phyloP scores from a whole-genome alignment of 768 basidiomycete species.

The Podaxis pistillaris region DNA sequence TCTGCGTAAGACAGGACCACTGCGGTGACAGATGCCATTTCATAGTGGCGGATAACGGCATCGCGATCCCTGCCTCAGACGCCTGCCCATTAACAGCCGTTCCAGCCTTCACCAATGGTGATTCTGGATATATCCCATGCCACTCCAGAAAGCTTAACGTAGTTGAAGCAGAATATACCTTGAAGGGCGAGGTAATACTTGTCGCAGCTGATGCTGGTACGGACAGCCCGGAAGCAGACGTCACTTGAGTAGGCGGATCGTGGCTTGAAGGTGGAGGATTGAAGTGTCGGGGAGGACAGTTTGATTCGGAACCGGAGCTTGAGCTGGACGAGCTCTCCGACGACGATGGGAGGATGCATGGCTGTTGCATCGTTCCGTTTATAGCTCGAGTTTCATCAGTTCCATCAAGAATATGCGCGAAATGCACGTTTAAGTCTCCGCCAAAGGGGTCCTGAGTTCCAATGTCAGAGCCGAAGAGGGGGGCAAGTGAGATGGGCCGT shows the following conservation, averaged over 20 bases:
- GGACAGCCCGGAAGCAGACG: conserved; percentile 13
- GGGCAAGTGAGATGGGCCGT: conserved; percentile 6
- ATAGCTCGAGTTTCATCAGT: neutral
- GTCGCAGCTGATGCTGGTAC: conserved; percentile 12
- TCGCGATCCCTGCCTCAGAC: neutral
- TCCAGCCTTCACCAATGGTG: conserved; percentile 18
- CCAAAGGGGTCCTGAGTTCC: conserved; percentile 6
- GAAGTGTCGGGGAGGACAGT: neutral
- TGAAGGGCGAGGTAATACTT: conserved; percentile 22
- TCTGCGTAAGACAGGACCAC: neutral
- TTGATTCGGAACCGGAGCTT: neutral
- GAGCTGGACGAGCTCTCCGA: neutral
- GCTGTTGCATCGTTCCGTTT: neutral
- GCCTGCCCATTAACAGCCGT: neutral
- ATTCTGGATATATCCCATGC: conserved; percentile 35
- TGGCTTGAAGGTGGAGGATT: conserved; percentile 12
- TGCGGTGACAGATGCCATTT: neutral
- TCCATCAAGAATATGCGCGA: neutral
- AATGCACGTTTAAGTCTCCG: neutral
- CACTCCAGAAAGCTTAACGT: conserved; percentile 36
- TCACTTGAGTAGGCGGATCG: neutral
- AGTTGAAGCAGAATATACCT: conserved; percentile 30
- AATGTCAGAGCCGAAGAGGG: neutral
- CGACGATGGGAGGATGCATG: neutral
- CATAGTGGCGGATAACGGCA: neutral